Evolutionary conservation across 2,329 filamentous ascomycete genomes (phyloP), one percentile per base, ranked within the genome.

Genomic region (Ampelomyces quisqualis): DNA sequence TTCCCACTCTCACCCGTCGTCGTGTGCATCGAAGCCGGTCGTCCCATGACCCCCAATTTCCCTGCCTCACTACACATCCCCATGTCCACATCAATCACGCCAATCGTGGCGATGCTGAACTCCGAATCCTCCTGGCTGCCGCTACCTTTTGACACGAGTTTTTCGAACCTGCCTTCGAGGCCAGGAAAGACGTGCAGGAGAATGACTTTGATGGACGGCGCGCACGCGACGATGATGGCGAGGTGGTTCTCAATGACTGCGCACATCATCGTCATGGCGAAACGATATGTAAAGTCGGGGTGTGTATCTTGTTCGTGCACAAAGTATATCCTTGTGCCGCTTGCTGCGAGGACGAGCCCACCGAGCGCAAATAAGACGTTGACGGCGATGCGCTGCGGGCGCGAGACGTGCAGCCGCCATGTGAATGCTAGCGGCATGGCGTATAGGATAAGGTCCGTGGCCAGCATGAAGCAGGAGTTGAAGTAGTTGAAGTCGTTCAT

Each of bases 351-450:
- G 4, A 67, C 64, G 5, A 69, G 34, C 17, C 56, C 55, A 4
- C 65, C 65, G 13, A 69, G 38, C 0, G 47, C 60, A 40, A 68
- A 69, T 19, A 69, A 43, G 13, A 52, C 44, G 30, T 64, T 65
- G 21, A 71, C 52, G 5, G 63, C 68, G 8, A 68, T 49, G 35
- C 60, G 56, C 33, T 69, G 64, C 7, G 54, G 38, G 22, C 55
- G 46, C 7, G 58, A 51, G 2, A 69, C 46, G 22, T 65, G 58
- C 5, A 71, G 50, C 7, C 62, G 55, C 58, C 65, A 62, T 4
- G 69, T 65, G 34, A 69, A 69, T 2, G 67, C 47, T 7, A 71
- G 57, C 0, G 70, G 69, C 49, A 71, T 62, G 17, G 57, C 49
- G 40, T 71, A 68, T 10, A 71, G 57, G 10, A 70, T 54, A 6